Base-by-base conservation (phyloP, 441 rosid species). In the Croton laevigatus region DNA sequence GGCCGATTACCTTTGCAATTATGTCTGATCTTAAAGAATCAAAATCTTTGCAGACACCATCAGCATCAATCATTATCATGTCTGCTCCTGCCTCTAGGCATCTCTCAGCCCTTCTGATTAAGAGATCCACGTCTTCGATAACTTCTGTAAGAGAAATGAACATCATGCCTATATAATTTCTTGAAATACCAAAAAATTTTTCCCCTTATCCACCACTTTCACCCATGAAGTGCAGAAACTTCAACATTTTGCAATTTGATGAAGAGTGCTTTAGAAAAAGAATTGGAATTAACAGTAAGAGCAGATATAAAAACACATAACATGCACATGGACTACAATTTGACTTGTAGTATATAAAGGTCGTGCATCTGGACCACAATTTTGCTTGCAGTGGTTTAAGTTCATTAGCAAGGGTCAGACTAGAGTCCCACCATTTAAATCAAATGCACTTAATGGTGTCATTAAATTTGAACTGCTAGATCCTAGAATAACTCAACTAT, bases 11-110 rank as follows among this genome's bases (percentile, higher is more conserved):
- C 80, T 86, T 91, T 3, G 97, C 98, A 16, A 94, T 79, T 78
- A 94, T 78, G 73, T 91, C 98, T 55, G 88, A 82, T 64, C 98
- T 84, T 6, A 91, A 69, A 62, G 90, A 80, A 48, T 86, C 96
- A 10, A 85, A 81, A n/a, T 92, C 87, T 79, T 81, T 79, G 79
- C 97, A 86, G 74, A 94, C 78, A 80, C 86, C 98, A 76, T 91
- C 97, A 19, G 93, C 91, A 67, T 94, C 98, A 8, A 94, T 89
- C 97, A 91, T 90, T 65, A 94, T 91, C 81, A 86, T 90, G 75
- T 91, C 98, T 62, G 97, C 97, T 42, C 98, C 97, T 23, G 97
- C 98, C 80, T 88, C 93, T 65, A 94, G 82, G 84, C 98, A 94
- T 80, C 98, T 88, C 82, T 94, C 97, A 12, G 97, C 98, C 83